Percentiles rank a stretch among this genome's conserved stretches.
Evolutionary conservation across 1,284 basidiomycete species (phyloP).

Genomic region (Apiotrichum gracile): DNA sequence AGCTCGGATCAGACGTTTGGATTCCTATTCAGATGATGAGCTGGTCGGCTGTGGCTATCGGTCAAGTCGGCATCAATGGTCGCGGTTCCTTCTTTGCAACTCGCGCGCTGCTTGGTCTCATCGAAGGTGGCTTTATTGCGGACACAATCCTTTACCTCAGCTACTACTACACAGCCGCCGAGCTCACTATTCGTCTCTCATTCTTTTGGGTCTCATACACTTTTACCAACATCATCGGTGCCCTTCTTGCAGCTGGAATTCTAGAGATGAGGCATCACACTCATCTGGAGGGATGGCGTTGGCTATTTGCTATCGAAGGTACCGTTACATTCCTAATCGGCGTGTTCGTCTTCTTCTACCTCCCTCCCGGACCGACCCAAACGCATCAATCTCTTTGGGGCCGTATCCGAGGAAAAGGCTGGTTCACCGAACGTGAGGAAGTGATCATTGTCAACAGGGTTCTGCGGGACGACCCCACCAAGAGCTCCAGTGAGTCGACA

Average conservation of each 20-base stretch:
- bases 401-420: constrained; percentile 31
- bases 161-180: constrained; percentile 42
- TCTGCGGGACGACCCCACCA: constrained; percentile 49
- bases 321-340: constrained; percentile 40
- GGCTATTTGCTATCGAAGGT: constrained; percentile 38
- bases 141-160: constrained; percentile 46
- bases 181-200: constrained; percentile 30
- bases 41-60: constrained; percentile 39
- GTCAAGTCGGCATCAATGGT: constrained; percentile 29
- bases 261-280: constrained; percentile 35
- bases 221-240: constrained; percentile 29
- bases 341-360: constrained; percentile 33
- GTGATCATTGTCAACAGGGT: constrained; percentile 49
- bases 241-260: constrained; percentile 39
- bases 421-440: constrained; percentile 49
- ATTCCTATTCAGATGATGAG: constrained; percentile 44
- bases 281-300: constrained; percentile 39
- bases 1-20: constrained; percentile 45
- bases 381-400: constrained; percentile 26
- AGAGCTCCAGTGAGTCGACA: constrained; percentile 21
- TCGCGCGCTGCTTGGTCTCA: constrained; percentile 34
- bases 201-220: constrained; percentile 43
- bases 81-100: constrained; percentile 35
- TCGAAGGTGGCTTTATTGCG: constrained; percentile 47
- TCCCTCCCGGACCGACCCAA: constrained; percentile 42